phyloP scores from a whole-genome alignment of 2,329 filamentous ascomycete species.

The Alternaria gaisen region DNA sequence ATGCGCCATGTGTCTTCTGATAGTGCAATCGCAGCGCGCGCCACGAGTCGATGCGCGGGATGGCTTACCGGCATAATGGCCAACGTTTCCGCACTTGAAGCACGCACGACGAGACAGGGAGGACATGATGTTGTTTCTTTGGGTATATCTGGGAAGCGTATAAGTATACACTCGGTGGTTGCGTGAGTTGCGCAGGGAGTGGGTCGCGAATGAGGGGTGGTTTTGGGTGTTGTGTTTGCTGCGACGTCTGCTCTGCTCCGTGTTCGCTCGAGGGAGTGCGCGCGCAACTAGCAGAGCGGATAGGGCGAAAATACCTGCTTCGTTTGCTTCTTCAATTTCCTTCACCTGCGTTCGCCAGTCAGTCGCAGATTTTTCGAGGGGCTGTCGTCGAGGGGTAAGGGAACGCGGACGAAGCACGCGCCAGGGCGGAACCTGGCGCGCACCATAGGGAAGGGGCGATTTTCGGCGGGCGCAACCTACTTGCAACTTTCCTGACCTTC shows the following conservation, averaged over 20 bases:
- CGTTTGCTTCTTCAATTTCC: constrained; percentile 39
- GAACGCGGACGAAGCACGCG: constrained; percentile 32
- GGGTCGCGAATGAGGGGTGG: constrained; percentile 27
- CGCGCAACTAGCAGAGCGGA: constrained; percentile 1
- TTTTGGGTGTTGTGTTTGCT: constrained; percentile 33
- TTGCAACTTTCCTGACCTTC: constrained; percentile 50
- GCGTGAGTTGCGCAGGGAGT: constrained; percentile 25
- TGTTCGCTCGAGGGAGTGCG: constrained; percentile 8
- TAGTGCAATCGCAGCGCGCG: constrained; percentile 31
- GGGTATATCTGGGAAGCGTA: constrained; percentile 32
- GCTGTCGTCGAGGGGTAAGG: constrained; percentile 38
- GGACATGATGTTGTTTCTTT: constrained; percentile 57
- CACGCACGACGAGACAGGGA: constrained; percentile 63
- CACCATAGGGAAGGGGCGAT: constrained; percentile 2
- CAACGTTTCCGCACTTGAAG: constrained; percentile 64
- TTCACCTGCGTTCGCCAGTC: constrained; percentile 43
- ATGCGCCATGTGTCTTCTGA: constrained; percentile 26
- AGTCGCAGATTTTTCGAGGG: constrained; percentile 44
- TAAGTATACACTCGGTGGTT: constrained; percentile 30
- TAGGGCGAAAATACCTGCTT: constrained; percentile 40
- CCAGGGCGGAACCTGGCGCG: constrained; percentile 23
- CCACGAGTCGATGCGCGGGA: constrained; percentile 22
- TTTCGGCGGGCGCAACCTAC: constrained; percentile 34
- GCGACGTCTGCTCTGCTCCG: constrained; percentile 18
- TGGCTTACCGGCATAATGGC: constrained; percentile 61